phyloP scores from a whole-genome alignment of 495 filamentous ascomycete genomes.

The Podospora didyma region DNA sequence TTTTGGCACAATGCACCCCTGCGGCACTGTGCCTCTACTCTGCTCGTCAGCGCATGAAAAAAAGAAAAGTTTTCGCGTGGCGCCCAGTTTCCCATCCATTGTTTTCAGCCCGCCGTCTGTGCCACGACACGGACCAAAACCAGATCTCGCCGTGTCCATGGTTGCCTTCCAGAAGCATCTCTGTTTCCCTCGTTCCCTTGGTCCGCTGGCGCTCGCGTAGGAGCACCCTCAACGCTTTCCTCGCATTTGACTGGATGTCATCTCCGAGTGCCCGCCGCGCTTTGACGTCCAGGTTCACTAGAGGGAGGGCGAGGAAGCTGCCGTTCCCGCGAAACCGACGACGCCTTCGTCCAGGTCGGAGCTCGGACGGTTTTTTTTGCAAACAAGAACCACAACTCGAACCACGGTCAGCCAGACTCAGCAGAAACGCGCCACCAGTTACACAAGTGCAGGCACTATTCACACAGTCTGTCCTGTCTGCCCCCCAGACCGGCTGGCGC shows the following conservation, averaged over 20 bases:
- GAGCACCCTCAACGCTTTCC: not conserved
- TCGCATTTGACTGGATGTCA: not conserved
- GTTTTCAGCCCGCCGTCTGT: not conserved
- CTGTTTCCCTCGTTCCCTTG: not conserved
- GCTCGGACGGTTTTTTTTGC: not conserved
- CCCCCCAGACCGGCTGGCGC: not conserved
- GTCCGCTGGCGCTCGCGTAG: not conserved
- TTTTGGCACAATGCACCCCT: not conserved
- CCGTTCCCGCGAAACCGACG: too few species aligned
- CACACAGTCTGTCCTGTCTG: too few species aligned
- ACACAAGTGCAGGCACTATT: too few species aligned
- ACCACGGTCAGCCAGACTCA: too few species aligned
- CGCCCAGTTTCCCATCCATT: not conserved
- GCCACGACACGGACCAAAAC: not conserved
- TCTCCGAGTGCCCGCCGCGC: conserved; percentile 5
- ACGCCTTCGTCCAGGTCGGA: not conserved
- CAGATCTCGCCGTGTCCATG: not conserved
- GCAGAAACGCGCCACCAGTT: too few species aligned
- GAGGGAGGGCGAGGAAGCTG: too few species aligned
- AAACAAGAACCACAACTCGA: too few species aligned
- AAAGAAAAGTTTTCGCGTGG: not conserved
- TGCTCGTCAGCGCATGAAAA: not conserved
- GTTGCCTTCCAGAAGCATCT: not conserved
- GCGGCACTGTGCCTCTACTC: not conserved
- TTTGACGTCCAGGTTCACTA: not conserved